Percentiles rank a stretch among this genome's conserved stretches.
Evolutionary conservation across 129 eudicot genomes (phyloP).

Genomic region (Glebionis coronaria): DNA sequence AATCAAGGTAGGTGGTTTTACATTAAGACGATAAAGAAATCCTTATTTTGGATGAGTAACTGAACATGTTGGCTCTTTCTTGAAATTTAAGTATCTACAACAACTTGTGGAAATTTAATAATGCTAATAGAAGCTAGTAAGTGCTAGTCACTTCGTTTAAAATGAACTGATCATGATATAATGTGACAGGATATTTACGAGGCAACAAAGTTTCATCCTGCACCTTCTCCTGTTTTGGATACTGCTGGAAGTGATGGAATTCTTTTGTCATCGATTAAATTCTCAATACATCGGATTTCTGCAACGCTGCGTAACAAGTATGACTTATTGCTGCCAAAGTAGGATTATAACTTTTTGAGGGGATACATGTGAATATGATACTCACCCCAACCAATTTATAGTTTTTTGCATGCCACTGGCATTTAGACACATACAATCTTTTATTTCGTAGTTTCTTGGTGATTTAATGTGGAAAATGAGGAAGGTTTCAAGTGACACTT

Average conservation of each 20-base stretch:
- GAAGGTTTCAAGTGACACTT: not conserved
- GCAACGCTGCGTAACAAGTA: constrained; percentile 66
- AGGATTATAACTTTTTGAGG: not conserved
- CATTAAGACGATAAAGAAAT: not conserved
- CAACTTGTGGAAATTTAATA: not conserved
- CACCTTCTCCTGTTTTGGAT: constrained; percentile 43
- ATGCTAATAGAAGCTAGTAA: constrained; percentile 6
- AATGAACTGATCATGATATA: constrained; percentile 15
- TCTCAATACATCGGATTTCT: constrained; percentile 49
- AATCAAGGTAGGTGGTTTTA: constrained; percentile 53
- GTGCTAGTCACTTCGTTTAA: not conserved
- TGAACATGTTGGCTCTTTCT: constrained; percentile 7
- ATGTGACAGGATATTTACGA: constrained; percentile 84
- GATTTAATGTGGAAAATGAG: not conserved
- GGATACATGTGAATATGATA: constrained; percentile 4
- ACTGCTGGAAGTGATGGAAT: constrained; percentile 51
- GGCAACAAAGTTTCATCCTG: constrained; percentile 91
- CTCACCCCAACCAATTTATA: not conserved
- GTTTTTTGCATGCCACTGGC: not conserved
- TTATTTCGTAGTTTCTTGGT: not conserved
- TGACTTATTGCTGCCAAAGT: constrained; percentile 17
- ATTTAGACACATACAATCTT: constrained; percentile 1
- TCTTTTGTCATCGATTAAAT: constrained; percentile 52
- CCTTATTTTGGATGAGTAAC: not conserved
- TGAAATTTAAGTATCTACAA: constrained; percentile 3